These are phyloP conservation scores for Tanacetum coccineum DNA, from an alignment of 129 eudicot genomes.

Conservation along the genomic window DNA sequence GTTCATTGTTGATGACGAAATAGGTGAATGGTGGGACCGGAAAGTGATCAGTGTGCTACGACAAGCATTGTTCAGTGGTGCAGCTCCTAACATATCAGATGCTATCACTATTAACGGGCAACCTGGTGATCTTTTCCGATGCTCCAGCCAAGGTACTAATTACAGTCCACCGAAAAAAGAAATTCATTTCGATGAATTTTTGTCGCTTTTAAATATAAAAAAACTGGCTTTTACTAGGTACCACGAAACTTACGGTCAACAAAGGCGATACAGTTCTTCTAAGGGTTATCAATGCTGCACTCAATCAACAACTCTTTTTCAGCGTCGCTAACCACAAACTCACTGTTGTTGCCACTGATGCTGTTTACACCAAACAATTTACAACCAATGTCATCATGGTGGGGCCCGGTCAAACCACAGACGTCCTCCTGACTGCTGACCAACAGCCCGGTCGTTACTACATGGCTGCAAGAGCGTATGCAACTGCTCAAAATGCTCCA, in stretches of 20 bases:
- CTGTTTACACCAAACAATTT: conserved; percentile 63
- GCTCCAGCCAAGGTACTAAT: conserved; percentile 57
- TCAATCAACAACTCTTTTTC: conserved; percentile 86
- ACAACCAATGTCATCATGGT: conserved; percentile 58
- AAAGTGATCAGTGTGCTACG: conserved; percentile 50
- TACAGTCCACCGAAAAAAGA: background rate
- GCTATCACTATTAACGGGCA: conserved; percentile 87
- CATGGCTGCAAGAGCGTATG: conserved; percentile 84
- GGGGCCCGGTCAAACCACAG: conserved; percentile 89
- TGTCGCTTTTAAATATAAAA: background rate
- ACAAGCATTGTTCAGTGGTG: conserved; percentile 56
- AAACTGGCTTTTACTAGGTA: conserved; percentile 33
- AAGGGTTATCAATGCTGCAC: conserved; percentile 82
- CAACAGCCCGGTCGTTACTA: conserved; percentile 73
- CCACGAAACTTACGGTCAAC: conserved; percentile 43
- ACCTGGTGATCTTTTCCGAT: conserved; percentile 80
- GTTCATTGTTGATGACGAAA: conserved; percentile 5
- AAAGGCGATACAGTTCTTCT: conserved; percentile 72
- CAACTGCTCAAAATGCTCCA: conserved; percentile 49
- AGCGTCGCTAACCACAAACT: conserved; percentile 69
- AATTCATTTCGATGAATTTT: background rate
- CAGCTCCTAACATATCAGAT: conserved; percentile 73
- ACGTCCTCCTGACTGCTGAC: conserved; percentile 69
- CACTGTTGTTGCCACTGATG: conserved; percentile 76
- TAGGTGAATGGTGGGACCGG: conserved; percentile 95